These are phyloP conservation scores for Pigoraptor vietnamica DNA, from an alignment of 78 protist species.

Conservation along the genomic window DNA sequence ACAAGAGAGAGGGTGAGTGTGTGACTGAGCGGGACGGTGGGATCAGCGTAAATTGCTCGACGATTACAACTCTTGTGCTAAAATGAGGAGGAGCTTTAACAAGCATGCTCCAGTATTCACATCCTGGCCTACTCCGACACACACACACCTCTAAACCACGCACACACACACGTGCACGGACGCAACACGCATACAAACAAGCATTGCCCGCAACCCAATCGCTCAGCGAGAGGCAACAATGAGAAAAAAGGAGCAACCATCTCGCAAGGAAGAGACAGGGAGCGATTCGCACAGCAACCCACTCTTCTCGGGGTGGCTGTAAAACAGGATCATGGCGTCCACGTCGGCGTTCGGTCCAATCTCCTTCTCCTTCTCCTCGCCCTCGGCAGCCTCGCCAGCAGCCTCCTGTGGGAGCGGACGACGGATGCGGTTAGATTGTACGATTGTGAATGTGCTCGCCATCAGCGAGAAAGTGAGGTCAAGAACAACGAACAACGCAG, in stretches of 20 bases:
- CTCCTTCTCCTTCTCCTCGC: background rate
- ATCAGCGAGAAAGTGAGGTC: background rate
- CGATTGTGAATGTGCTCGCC: background rate
- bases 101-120: background rate
- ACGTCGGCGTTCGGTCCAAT: background rate
- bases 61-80: background rate
- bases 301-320: background rate
- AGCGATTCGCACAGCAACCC: background rate
- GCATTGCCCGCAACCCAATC: background rate
- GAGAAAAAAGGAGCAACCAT: background rate
- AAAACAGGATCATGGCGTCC: background rate
- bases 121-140: background rate
- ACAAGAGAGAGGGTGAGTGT: background rate
- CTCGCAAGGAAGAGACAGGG: background rate
- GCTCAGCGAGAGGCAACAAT: background rate
- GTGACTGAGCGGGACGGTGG: background rate
- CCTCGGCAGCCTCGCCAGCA: background rate
- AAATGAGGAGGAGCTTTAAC: background rate
- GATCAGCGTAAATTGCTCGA: no score
- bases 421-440: background rate
- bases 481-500: background rate
- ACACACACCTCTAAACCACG: background rate
- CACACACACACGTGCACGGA: background rate
- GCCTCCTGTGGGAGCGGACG: background rate
- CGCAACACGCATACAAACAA: background rate